Evolutionary conservation across 306 rosid species (phyloP).

Genomic region (Pyrus betulifolia): DNA sequence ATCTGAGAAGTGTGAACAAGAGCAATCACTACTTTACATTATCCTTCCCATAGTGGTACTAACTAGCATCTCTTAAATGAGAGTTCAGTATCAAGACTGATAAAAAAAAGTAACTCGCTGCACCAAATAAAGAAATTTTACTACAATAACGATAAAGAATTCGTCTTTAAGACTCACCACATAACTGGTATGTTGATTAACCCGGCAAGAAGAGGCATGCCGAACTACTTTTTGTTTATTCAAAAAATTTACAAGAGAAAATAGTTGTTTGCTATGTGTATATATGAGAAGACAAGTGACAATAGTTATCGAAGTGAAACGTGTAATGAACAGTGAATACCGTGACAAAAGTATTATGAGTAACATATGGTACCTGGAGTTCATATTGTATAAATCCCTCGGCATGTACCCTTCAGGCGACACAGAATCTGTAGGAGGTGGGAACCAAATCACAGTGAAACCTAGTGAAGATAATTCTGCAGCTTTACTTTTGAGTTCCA

Average conservation of each 20-base stretch:
- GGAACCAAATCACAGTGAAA: slow-evolving; percentile 86
- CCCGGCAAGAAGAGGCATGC: not conserved
- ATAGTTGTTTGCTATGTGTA: too few species aligned
- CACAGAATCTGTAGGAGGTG: slow-evolving; percentile 97
- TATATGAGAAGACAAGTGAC: not conserved
- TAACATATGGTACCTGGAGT: slow-evolving; percentile 55
- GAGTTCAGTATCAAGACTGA: not conserved
- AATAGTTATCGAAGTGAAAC: not conserved
- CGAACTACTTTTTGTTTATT: not conserved
- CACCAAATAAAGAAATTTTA: not conserved
- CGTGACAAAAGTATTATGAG: not conserved
- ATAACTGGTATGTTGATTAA: not conserved
- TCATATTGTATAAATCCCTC: slow-evolving; percentile 78
- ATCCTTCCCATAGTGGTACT: not conserved
- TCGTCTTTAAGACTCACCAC: not conserved
- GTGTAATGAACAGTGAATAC: not conserved
- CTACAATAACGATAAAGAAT: not conserved
- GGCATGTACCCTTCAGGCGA: slow-evolving; percentile 98
- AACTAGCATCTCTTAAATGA: not conserved
- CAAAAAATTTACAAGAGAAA: not conserved
- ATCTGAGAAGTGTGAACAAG: slow-evolving; percentile 38
- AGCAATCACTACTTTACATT: slow-evolving; percentile 6
- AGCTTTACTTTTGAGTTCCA: slow-evolving; percentile 69
- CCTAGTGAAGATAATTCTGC: slow-evolving; percentile 66
- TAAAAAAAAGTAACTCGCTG: not conserved